Evolutionary conservation across 2,329 filamentous ascomycete genomes (phyloP), one percentile per base, ranked within the genome.

Genomic region (Monosporascus sp.): DNA sequence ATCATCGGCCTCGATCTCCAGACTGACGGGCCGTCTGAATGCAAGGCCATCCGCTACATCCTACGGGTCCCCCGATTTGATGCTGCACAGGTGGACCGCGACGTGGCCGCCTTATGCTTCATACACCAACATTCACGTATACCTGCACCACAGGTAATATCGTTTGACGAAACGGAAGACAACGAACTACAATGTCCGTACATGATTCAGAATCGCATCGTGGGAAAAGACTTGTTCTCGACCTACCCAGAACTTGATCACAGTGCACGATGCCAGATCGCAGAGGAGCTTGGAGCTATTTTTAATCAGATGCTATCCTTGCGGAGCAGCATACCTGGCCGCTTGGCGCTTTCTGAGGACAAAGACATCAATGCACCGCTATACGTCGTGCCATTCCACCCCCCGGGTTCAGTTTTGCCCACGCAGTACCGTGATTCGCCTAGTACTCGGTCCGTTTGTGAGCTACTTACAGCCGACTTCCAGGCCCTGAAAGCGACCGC

Each of bases 21-120:
- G 24, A 17, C 27, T 2, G 9, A 14, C 22, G 24, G 48, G 34
- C 19, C 50, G 26, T 26, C 36, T 9, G 38, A 24, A 3, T 4
- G 4, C 9, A 3, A 24, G 14, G 11, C 40, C 7, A 24, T 48
- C 31, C 53, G 22, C 19, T 57, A 52, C 48, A 50, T 57, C 7
- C 19, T 57, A 3, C 51, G 56, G 7, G 20, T 54, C 6, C 53
- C 51, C 7, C 53, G 53, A 11, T 50, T 38, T 45, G 36, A 38
- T 31, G 36, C 41, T 20, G 19, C 41, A 24, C 47, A 36, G 45
- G 9, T 60, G 17, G 54, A 48, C 3, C 51, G 41, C 8, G 54
- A 61, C 6, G 51, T 58, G 14, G 55, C 51, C 8, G 27, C 45
- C 7, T 48, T 62, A 5, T 26, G 14, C 1, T 55, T 58, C 20